Conservation (phyloP, 2,329 filamentous ascomycete genomes). For the Lachnellula arida region DNA sequence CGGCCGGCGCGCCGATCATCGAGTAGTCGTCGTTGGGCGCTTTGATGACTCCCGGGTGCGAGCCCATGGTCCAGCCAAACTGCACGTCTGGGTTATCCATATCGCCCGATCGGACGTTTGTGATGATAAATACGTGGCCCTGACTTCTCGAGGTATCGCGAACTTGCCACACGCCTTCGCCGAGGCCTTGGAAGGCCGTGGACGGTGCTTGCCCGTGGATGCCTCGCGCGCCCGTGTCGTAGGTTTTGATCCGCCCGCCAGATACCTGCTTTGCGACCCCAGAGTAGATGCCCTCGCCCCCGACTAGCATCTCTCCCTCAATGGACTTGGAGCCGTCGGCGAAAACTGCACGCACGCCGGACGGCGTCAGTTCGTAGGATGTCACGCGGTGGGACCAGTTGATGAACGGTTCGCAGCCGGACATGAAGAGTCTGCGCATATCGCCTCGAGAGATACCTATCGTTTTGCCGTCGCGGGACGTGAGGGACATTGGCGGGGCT, state of each 20-base stretch:
- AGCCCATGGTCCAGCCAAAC: constrained; percentile 62
- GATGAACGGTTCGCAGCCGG: constrained; percentile 50
- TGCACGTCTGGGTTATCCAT: constrained; percentile 52
- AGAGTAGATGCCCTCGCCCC: constrained; percentile 60
- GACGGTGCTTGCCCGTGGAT: constrained; percentile 63
- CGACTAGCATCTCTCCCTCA: constrained; percentile 55
- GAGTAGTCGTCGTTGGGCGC: constrained; percentile 56
- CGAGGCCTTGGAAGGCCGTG: constrained; percentile 54
- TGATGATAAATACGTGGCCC: constrained; percentile 52
- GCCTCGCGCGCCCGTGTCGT: constrained; percentile 57
- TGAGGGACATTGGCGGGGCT: constrained; percentile 31
- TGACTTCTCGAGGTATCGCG: constrained; percentile 43
- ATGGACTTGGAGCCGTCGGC: constrained; percentile 54
- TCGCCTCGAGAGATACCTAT: constrained; percentile 59
- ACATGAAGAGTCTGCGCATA: constrained; percentile 55
- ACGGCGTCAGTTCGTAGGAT: constrained; percentile 51
- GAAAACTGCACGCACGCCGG: constrained; percentile 54
- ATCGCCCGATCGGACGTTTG: constrained; percentile 57
- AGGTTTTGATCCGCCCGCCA: constrained; percentile 53
- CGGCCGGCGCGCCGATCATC: constrained; percentile 52
- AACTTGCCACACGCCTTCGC: constrained; percentile 59
- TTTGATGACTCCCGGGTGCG: constrained; percentile 50
- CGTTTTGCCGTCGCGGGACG: constrained; percentile 52
- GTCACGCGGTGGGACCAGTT: constrained; percentile 52
- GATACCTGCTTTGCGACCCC: constrained; percentile 56